Base-by-base conservation (phyloP, 768 basidiomycete species). In the Tricholoma sp. region DNA sequence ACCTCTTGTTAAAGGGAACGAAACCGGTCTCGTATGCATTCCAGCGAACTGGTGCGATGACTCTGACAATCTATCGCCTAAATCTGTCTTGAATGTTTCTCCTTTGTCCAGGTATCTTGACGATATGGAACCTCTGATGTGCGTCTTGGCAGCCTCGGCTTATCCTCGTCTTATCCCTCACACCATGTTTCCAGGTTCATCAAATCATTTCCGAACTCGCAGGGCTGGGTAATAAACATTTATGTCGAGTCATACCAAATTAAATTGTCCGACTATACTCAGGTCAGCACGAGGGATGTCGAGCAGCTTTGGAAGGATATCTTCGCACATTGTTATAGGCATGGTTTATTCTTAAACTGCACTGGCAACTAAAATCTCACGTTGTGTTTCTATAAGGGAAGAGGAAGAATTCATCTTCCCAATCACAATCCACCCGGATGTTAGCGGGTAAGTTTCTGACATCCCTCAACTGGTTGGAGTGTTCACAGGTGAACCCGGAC, bases 381-480 rank as follows among this genome's bases (percentile, higher is more conserved):
- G 33, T 60, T 42, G 39, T 50, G 55, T 50, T 56, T 31, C 54
- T 17, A 9, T 4, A 17, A 81, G 82, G 45, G 83, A 84, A 58
- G 81, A 85, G 67, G 78, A 81, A 60, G 76, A 81, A 65, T 85
- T 86, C 56, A 77, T 85, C n/a, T 86, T 88, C 52, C 87, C 87
- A 0, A 80, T 90, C 56, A 89, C 88, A 2, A 87, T 91, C 41
- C 89, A 90, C 62, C 88, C 89, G 1, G 88, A 90, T 61, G 86
- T 88, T 18, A 83, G 83, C 64, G 86, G 86, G 79, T 80, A 69
- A 61, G 80, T 65, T 5, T 24, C 52, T 28, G 24, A 24, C 24
- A 56, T 56, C 18, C 63, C 29, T 53, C 24, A 4, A 4, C 24
- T 24, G 24, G 20, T 34, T 36, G 17, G 29, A 18, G 34, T n/a